A percentile compares a stretch with the other conserved stretches of the same genome.
Conservation (phyloP, 2,329 filamentous ascomycete genomes). For the Cladosporium sphaerospermum region DNA sequence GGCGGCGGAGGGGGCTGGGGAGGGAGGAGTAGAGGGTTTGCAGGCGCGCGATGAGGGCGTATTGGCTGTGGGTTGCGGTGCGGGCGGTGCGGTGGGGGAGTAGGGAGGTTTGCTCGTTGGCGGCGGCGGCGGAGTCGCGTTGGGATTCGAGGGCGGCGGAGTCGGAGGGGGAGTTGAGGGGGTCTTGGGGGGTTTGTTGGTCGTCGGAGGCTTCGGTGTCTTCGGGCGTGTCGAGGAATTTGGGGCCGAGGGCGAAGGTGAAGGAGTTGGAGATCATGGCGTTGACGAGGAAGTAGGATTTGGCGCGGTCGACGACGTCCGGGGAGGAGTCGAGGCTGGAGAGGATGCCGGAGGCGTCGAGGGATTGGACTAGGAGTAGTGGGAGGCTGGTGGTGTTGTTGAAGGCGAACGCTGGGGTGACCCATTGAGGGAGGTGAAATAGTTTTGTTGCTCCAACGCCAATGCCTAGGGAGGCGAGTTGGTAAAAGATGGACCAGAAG, state of each 20-base stretch:
- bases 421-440: constrained; percentile 48
- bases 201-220: constrained; percentile 13
- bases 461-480: constrained; percentile 43
- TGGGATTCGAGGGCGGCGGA: constrained; percentile 25
- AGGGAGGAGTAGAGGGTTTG: constrained; percentile 32
- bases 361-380: constrained; percentile 46
- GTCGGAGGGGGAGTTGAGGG: constrained; percentile 18
- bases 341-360: constrained; percentile 53
- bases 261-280: constrained; percentile 56
- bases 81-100: constrained; percentile 38
- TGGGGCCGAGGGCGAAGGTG: constrained; percentile 58
- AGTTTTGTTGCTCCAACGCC: constrained; percentile 39
- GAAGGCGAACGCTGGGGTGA: constrained; percentile 49
- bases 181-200: constrained; percentile 13
- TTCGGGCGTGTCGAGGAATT: constrained; percentile 47
- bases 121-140: constrained; percentile 23
- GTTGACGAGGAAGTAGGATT: constrained; percentile 61
- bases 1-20: constrained; percentile 33
- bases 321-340: constrained; percentile 38
- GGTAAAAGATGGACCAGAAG: constrained; percentile 49
- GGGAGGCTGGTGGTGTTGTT: constrained; percentile 54
- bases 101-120: constrained; percentile 47
- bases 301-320: constrained; percentile 51
- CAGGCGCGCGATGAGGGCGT: constrained; percentile 30
- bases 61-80: constrained; percentile 25